Conservation (phyloP, 495 filamentous ascomycete species). For the Penicillium subrubescens region DNA sequence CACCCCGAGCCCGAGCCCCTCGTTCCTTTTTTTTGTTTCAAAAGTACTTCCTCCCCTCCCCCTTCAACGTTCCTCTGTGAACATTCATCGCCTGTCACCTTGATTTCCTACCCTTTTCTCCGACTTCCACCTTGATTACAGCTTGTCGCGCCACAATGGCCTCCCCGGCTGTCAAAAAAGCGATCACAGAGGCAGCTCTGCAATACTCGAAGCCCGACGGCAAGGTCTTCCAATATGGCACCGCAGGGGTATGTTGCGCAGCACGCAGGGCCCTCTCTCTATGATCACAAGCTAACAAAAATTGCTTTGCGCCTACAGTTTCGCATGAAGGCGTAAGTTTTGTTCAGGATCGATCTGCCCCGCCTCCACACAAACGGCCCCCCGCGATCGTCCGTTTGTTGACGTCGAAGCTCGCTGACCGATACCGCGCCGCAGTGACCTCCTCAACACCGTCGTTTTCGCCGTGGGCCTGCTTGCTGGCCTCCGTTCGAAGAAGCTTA, state of each 20-base stretch:
- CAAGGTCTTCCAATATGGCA: conserved; percentile 85
- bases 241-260: conserved; percentile 71
- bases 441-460: conserved; percentile 87
- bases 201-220: conserved; percentile 67
- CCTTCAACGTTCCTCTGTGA: neutral
- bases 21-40: conserved; percentile 36
- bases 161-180: conserved; percentile 47
- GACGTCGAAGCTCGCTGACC: conserved; percentile 31
- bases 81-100: conserved; percentile 9
- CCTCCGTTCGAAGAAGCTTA: conserved; percentile 86
- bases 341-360: conserved; percentile 34
- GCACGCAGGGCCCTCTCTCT: conserved; percentile 4
- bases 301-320: conserved; percentile 51
- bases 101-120: conserved; percentile 1
- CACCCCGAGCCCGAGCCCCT: conserved; percentile 25
- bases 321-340: conserved; percentile 75
- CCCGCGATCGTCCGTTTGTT: conserved; percentile 40
- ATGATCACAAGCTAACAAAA: conserved; percentile 24
- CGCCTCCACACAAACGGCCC: conserved; percentile 36
- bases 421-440: conserved; percentile 35
- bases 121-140: conserved; percentile 16
- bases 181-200: conserved; percentile 46
- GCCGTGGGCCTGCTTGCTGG: conserved; percentile 86
- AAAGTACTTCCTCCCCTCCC: conserved; percentile 14
- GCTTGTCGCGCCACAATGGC: conserved; percentile 43